Percentiles rank a stretch among this genome's conserved stretches.
Conservation (phyloP, 2,329 filamentous ascomycete species). For the Aspergillus chevalieri region DNA sequence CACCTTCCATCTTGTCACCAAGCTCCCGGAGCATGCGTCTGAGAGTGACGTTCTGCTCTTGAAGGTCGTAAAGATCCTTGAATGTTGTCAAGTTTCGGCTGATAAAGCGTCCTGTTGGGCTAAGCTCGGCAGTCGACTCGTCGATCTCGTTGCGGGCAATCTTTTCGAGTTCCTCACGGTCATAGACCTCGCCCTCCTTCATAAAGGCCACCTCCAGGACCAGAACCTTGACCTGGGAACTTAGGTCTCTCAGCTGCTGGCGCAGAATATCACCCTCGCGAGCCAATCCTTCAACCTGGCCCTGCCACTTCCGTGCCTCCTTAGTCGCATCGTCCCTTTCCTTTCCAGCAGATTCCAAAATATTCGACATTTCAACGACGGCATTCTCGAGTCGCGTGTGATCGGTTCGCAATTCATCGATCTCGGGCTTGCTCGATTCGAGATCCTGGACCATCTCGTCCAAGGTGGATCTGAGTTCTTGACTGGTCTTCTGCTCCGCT, state of each 20-base stretch:
- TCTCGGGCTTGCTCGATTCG: conserved; percentile 79
- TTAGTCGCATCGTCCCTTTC: conserved; percentile 75
- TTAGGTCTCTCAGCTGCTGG: conserved; percentile 81
- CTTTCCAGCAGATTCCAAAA: conserved; percentile 74
- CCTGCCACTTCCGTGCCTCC: conserved; percentile 70
- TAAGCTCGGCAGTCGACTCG: conserved; percentile 65
- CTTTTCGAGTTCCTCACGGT: conserved; percentile 68
- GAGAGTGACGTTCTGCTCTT: conserved; percentile 80
- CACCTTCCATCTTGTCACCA: conserved; percentile 83
- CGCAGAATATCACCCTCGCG: conserved; percentile 72
- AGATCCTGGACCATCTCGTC: conserved; percentile 81
- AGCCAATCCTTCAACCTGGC: conserved; percentile 56
- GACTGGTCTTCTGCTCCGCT: conserved; percentile 65
- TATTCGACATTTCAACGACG: conserved; percentile 73
- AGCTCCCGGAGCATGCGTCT: conserved; percentile 77
- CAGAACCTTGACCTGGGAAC: conserved; percentile 83
- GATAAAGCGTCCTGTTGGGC: conserved; percentile 81
- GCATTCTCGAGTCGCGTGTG: conserved; percentile 74
- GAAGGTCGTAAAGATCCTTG: conserved; percentile 75
- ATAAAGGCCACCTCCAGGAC: conserved; percentile 74
- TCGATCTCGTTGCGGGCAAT: conserved; percentile 72
- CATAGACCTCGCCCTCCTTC: conserved; percentile 71
- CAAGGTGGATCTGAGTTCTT: conserved; percentile 67
- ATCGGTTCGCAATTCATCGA: conserved; percentile 77
- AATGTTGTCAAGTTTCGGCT: conserved; percentile 85